Evolutionary conservation across 2,329 filamentous ascomycete genomes (phyloP).

Genomic region (Penicillium sp.): DNA sequence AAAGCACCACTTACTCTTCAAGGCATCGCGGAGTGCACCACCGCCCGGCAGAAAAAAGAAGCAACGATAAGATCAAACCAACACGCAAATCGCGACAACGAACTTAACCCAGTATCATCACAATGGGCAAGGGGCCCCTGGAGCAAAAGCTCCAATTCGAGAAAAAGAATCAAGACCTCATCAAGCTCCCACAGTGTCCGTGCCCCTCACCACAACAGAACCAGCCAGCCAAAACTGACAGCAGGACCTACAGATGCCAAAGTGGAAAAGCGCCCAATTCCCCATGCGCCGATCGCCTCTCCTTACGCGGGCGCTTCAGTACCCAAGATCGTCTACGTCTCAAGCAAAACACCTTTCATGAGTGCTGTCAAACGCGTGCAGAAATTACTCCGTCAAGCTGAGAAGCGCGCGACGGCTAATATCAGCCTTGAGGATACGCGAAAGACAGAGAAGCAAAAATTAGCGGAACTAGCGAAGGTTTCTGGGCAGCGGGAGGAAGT

Average conservation of each 20-base stretch:
- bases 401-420: constrained; percentile 47
- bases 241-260: constrained; percentile 37
- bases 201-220: constrained; percentile 1
- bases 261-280: constrained; percentile 53
- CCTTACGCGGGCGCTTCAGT: constrained; percentile 46
- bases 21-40: not conserved
- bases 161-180: constrained; percentile 35
- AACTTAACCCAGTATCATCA: too few species aligned
- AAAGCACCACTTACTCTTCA: too few species aligned
- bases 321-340: constrained; percentile 55
- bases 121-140: constrained; percentile 22
- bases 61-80: constrained; percentile 9
- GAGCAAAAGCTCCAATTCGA: constrained; percentile 34
- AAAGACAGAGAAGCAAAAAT: constrained; percentile 28
- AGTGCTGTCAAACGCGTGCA: constrained; percentile 55
- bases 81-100: not conserved
- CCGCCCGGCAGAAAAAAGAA: constrained; percentile 15
- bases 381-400: constrained; percentile 48
- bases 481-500: constrained; percentile 47
- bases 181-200: constrained; percentile 36
- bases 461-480: constrained; percentile 28
- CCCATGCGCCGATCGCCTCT: constrained; percentile 51
- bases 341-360: constrained; percentile 51
- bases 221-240: constrained; percentile 8
- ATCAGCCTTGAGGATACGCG: constrained; percentile 34